phyloP scores from a whole-genome alignment of 2,329 filamentous ascomycete genomes.

The Fusarium anguioides region DNA sequence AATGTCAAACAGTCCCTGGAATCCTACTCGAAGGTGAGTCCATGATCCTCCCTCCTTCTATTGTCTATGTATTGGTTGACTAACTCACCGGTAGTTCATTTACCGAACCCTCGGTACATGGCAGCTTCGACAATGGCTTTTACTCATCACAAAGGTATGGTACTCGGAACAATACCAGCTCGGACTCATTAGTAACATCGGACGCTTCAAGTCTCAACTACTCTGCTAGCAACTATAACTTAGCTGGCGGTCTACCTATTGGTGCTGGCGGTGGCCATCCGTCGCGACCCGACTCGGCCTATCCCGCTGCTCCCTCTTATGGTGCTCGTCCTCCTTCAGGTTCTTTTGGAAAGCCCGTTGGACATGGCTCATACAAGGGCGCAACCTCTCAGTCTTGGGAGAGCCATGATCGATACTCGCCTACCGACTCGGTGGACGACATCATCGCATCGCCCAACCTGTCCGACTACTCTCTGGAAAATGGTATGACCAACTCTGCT shows the following conservation, averaged over 20 bases:
- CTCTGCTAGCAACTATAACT: slow-evolving; percentile 50
- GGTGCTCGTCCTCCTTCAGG: slow-evolving; percentile 56
- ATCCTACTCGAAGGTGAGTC: slow-evolving; percentile 64
- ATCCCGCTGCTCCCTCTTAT: slow-evolving; percentile 55
- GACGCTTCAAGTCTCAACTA: slow-evolving; percentile 57
- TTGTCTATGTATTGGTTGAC: slow-evolving; percentile 25
- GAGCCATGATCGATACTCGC: slow-evolving; percentile 63
- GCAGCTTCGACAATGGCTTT: slow-evolving; percentile 52
- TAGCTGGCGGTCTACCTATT: slow-evolving; percentile 41
- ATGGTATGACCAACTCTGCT: slow-evolving; percentile 55
- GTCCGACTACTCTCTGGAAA: slow-evolving; percentile 70
- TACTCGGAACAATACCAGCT: slow-evolving; percentile 34
- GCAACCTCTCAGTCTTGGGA: slow-evolving; percentile 60
- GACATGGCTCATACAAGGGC: slow-evolving; percentile 55
- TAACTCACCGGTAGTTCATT: slow-evolving; percentile 49
- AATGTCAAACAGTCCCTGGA: slow-evolving; percentile 62
- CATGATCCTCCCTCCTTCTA: slow-evolving; percentile 15
- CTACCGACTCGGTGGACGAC: slow-evolving; percentile 68
- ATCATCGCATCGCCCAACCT: slow-evolving; percentile 67
- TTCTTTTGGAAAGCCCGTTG: slow-evolving; percentile 49
- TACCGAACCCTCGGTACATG: slow-evolving; percentile 47
- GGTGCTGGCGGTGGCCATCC: slow-evolving; percentile 52
- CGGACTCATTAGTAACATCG: slow-evolving; percentile 49
- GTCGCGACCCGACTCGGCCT: slow-evolving; percentile 55
- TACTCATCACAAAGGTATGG: slow-evolving; percentile 55